phyloP scores from a whole-genome alignment of 2,329 filamentous ascomycete species.

The Cercospora sesami region DNA sequence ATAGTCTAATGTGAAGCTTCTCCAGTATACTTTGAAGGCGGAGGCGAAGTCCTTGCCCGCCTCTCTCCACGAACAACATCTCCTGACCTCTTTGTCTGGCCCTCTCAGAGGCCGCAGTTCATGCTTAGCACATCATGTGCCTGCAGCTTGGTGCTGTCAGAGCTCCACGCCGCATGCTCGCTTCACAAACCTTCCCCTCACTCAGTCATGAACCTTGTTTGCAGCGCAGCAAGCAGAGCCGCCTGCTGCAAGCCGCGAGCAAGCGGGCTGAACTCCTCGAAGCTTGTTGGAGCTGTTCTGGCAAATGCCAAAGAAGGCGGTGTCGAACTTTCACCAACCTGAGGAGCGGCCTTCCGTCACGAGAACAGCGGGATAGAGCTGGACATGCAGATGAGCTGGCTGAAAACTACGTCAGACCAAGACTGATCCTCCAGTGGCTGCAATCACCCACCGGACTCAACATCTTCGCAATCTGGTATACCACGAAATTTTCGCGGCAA shows the following conservation, averaged over 20 bases:
- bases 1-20: background rate
- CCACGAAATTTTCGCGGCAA: background rate
- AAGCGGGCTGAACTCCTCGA: conserved; percentile 7
- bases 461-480: background rate
- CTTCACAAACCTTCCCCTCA: conserved; percentile 18
- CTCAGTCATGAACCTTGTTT: conserved; percentile 12
- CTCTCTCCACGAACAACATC: conserved; percentile 1
- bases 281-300: conserved; percentile 1
- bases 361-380: background rate
- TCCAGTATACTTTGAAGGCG: background rate
- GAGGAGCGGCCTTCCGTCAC: background rate
- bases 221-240: conserved; percentile 13
- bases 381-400: conserved; percentile 2
- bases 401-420: conserved; percentile 4
- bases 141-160: background rate
- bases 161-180: conserved; percentile 12
- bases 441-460: background rate
- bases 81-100: background rate
- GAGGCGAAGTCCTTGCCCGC: conserved; percentile 2
- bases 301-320: conserved; percentile 7
- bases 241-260: background rate
- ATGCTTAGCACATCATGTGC: conserved; percentile 11
- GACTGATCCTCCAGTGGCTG: background rate
- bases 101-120: background rate
- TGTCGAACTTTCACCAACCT: conserved; percentile 3